Evolutionary conservation across 305 asterid genomes (phyloP), one percentile per base, ranked within the genome.

Genomic region (Solanum chacoense): DNA sequence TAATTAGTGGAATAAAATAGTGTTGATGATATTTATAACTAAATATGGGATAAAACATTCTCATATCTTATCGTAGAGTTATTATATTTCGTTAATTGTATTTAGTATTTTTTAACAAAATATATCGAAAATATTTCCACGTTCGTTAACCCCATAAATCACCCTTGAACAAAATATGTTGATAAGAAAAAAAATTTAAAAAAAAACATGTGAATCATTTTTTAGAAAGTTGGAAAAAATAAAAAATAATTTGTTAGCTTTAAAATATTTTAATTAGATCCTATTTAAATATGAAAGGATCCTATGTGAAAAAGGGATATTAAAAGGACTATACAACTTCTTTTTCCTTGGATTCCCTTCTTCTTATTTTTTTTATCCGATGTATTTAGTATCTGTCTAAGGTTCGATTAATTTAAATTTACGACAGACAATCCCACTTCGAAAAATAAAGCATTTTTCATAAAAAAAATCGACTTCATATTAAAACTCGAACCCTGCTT

Each of bases 371-470:
- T 22, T 63, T 1, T 59, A 20, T 59, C 26, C 6, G 1, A 22
- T n/a, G 0, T n/a, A 1, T n/a, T 22, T 12, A 1, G 18, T 2
- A 24, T 11, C 0, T 2, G 2, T 67, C 0, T 67, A 2, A 69
- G 34, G 8, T 11, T 11, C 0, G 34, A 69, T 12, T 11, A 26
- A 11, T 26, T 69, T 12, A 3, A 28, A 26, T 69, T 69, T 13
- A 0, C 0, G 5, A 26, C 1, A 11, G 0, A 6, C 0, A 11
- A 69, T 11, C 0, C 0, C 2, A 24, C 3, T 24, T 24, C 1
- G 0, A 11, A 24, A 40, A 4, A 2, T 5, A 65, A 65, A 65
- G 7, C 0, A 10, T 10, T 65, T 10, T 10, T 4, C 3, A 10
- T n/a, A 0, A 65, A 65, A 65, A 65, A 24, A 6, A 55, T 7